phyloP scores from a whole-genome alignment of 345 rosid genomes.

The Melaleuca alternifolia region DNA sequence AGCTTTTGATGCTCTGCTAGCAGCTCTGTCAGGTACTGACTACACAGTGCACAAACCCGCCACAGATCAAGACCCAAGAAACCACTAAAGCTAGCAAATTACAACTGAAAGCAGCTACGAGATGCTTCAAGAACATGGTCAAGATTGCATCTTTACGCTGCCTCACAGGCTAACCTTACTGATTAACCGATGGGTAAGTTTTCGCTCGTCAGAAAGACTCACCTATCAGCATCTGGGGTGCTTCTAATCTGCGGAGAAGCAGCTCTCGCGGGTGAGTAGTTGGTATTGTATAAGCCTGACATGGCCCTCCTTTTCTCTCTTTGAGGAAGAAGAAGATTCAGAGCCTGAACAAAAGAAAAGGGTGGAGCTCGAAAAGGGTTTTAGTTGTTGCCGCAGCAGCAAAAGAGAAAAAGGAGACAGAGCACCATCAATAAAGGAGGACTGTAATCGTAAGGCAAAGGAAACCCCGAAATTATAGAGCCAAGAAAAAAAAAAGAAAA shows the following conservation, averaged over 20 bases:
- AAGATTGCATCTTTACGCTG: background rate
- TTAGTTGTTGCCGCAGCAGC: slow-evolving; percentile 28
- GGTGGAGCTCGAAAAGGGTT: slow-evolving; percentile 14
- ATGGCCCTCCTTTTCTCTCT: slow-evolving; percentile 14
- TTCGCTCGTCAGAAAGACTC: background rate
- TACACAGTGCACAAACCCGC: slow-evolving; percentile 12
- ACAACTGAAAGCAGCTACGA: background rate
- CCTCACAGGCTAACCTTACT: background rate
- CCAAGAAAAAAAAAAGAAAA: background rate
- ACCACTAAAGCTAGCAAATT: background rate
- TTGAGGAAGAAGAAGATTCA: background rate
- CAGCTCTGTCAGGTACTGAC: slow-evolving; percentile 86
- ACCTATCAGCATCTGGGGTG: slow-evolving; percentile 87
- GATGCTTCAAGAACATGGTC: background rate
- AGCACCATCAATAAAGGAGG: slow-evolving; percentile 26
- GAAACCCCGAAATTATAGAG: background rate
- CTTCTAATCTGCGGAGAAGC: slow-evolving; percentile 96
- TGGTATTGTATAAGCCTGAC: slow-evolving; percentile 95
- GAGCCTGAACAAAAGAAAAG: slow-evolving; percentile 2
- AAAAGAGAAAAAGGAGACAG: slow-evolving; percentile 25
- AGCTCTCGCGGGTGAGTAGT: slow-evolving; percentile 93
- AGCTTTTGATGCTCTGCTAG: slow-evolving; percentile 95
- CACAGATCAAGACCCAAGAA: slow-evolving; percentile 24
- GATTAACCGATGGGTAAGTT: background rate
- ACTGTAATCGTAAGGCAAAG: background rate